A percentile compares a stretch with the other conserved stretches of the same genome.
These are phyloP conservation scores for Nakaseomyces glabratus DNA, from an alignment of 1,139 yeast species.

Conservation along the genomic window DNA sequence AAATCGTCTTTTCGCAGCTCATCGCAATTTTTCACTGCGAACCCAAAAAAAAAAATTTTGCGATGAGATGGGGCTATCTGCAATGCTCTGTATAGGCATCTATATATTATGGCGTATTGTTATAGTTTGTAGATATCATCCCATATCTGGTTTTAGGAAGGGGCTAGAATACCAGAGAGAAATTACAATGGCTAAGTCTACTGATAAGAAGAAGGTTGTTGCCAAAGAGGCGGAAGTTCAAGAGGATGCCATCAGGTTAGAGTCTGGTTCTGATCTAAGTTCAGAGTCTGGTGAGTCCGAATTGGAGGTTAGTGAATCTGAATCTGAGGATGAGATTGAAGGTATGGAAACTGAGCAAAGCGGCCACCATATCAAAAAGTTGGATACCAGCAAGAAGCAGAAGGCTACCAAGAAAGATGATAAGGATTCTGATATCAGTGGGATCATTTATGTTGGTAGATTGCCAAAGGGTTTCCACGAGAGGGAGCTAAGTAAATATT, in stretches of 20 bases:
- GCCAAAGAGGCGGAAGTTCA: constrained; percentile 10
- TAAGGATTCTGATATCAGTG: constrained; percentile 8
- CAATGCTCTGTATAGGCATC: too few relatives aligned
- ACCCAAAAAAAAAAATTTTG: too few relatives aligned
- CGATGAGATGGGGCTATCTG: too few relatives aligned
- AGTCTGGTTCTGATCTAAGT: neutral
- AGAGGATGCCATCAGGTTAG: neutral
- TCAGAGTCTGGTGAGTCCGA: constrained; percentile 13
- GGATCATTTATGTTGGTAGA: constrained; percentile 77
- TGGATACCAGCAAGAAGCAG: constrained; percentile 25
- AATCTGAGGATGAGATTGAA: constrained; percentile 26
- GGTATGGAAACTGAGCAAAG: constrained; percentile 31
- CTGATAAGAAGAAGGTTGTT: constrained; percentile 6
- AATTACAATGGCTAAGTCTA: constrained; percentile 10
- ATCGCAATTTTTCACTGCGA: too few relatives aligned
- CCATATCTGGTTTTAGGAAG: constrained; percentile 5
- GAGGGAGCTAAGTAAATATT: constrained; percentile 61
- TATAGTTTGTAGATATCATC: too few relatives aligned
- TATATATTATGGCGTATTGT: too few relatives aligned
- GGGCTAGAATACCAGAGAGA: constrained; percentile 7
- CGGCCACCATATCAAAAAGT: constrained; percentile 26
- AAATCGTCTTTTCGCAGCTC: too few relatives aligned
- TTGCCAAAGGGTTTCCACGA: constrained; percentile 91
- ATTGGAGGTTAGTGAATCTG: constrained; percentile 19
- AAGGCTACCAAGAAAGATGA: constrained; percentile 16